These are phyloP conservation scores for Pyrenophora graminea DNA, from an alignment of 2,329 filamentous ascomycete species.

Conservation along the genomic window DNA sequence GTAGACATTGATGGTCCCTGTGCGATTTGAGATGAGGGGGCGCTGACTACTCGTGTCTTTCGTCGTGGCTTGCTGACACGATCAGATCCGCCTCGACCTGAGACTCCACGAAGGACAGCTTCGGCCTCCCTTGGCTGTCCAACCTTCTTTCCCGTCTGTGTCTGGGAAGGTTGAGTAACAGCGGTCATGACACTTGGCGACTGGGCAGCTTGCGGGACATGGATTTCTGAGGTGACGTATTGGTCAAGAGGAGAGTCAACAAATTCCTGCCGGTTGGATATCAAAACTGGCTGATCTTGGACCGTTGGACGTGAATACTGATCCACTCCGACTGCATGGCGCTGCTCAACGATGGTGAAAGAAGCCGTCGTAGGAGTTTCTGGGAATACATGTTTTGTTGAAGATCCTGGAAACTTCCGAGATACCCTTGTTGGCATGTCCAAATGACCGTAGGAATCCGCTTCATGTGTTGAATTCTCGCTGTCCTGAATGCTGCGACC, in stretches of 20 bases:
- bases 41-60: slow-evolving; percentile 3
- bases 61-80: slow-evolving; percentile 17
- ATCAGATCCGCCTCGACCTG: background rate
- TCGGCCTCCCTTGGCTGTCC: background rate
- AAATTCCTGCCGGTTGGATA: background rate
- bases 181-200: background rate
- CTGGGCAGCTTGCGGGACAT: background rate
- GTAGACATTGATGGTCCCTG: background rate
- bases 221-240: background rate
- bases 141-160: background rate
- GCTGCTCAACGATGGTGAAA: background rate
- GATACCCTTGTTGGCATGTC: background rate
- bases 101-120: background rate
- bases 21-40: background rate
- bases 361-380: background rate
- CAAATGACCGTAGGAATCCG: background rate
- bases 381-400: background rate
- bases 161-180: background rate
- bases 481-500: background rate
- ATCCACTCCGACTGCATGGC: background rate
- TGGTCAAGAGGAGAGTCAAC: background rate
- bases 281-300: background rate
- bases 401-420: background rate
- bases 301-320: background rate
- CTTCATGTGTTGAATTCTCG: background rate